Base-by-base conservation (phyloP, 2,329 filamentous ascomycete species). In the Leptographium wingfieldii region DNA sequence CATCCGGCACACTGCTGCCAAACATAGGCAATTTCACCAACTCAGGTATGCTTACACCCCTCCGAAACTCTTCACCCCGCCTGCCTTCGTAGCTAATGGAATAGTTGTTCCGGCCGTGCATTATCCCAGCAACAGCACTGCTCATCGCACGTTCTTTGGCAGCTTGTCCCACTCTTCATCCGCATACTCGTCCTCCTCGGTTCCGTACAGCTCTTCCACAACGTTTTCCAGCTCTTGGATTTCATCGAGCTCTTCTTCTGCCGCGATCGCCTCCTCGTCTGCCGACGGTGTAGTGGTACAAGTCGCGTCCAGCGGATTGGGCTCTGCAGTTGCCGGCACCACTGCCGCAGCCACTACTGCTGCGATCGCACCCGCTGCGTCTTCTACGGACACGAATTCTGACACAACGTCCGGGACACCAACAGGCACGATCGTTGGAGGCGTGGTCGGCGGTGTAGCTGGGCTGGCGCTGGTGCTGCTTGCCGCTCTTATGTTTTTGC, bases 401-500 rank as follows among this genome's bases (percentile, higher is more conserved):
- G 63, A 62, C 2, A 60, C 69, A 43, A 63, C 66, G 3, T 12
- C 66, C 14, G 61, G 61, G 33, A 58, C 69, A 5, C 67, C 71
- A 6, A 68, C 70, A 1, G 68, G 67, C 27, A 70, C 72, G 10
- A 67, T 84, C 33, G 80, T 82, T 9, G 81, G 81, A 0, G 77
- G 81, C 38, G 79, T 84, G 1, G 73, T 84, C 22, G 81, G 81
- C 27, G 75, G 79, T 49, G 68, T 86, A 38, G 82, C 83, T 19
- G 83, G 82, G 22, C 69, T 81, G 1, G 82, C 81, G 14, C 72
- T 85, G 54, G 68, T 86, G 56, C 69, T 81, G 4, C 68, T 85
- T 5, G 68, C 84, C 25, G 68, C 82, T 6, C 69, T 85, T 60
- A 72, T 80, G 61, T 65, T 79, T n/a, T 67, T 85, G 52, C 75